phyloP scores from a whole-genome alignment of 805 yeast species.

The Peterozyma toletana region DNA sequence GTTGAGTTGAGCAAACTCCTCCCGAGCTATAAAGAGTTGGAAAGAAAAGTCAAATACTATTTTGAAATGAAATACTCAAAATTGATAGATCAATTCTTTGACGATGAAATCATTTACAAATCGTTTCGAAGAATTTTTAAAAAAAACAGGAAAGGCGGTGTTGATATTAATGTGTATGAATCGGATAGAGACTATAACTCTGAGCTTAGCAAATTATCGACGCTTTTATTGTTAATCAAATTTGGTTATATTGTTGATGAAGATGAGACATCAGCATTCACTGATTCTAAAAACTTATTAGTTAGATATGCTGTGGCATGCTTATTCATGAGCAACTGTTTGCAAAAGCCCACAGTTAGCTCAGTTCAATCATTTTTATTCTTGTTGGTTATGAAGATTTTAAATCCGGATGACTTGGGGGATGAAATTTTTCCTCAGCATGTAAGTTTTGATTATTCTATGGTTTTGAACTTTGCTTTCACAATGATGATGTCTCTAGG shows the following conservation, averaged over 20 bases:
- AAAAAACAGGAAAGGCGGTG: constrained; percentile 6
- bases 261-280: neutral
- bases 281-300: constrained; percentile 3
- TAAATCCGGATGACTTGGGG: constrained; percentile 3
- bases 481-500: constrained; percentile 6
- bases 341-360: constrained; percentile 1
- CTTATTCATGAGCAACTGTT: neutral
- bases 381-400: neutral
- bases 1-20: neutral
- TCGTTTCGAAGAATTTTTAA: constrained; percentile 7
- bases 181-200: neutral
- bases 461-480: neutral
- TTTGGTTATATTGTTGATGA: constrained; percentile 4
- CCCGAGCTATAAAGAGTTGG: constrained; percentile 4
- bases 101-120: neutral
- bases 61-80: neutral
- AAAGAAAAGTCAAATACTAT: neutral
- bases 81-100: constrained; percentile 2
- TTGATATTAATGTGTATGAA: constrained; percentile 6
- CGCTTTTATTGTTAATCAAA: constrained; percentile 2
- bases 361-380: neutral
- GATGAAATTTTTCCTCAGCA: constrained; percentile 4
- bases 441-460: neutral
- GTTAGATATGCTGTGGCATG: constrained; percentile 1
- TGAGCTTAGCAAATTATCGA: constrained; percentile 4